These are phyloP conservation scores for Marasmius sp. DNA, from an alignment of 1,284 basidiomycete species.

Conservation along the genomic window DNA sequence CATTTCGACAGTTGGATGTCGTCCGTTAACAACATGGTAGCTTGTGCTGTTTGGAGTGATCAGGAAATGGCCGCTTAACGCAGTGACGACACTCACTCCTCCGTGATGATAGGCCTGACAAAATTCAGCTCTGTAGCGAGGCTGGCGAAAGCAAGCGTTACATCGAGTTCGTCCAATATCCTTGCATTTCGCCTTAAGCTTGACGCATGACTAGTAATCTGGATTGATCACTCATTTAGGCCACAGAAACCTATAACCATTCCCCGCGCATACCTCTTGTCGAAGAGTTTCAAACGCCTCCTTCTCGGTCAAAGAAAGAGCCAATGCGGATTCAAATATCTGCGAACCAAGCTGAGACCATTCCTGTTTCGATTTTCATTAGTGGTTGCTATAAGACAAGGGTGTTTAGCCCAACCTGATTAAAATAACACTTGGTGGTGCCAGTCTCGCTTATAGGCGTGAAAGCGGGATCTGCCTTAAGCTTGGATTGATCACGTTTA, in stretches of 20 bases:
- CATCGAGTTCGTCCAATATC: conserved; percentile 88
- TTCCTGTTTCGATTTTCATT: conserved; percentile 40
- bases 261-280: conserved; percentile 49
- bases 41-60: conserved; percentile 43
- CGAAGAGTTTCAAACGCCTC: conserved; percentile 72
- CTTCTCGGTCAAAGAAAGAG: conserved; percentile 62
- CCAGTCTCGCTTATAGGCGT: conserved; percentile 58
- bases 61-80: neutral
- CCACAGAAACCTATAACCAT: neutral
- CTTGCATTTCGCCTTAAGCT: conserved; percentile 74
- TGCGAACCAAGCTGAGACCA: conserved; percentile 75
- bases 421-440: conserved; percentile 71
- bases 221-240: conserved; percentile 10
- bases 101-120: conserved; percentile 69
- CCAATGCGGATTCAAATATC: conserved; percentile 58
- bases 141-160: conserved; percentile 80
- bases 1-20: conserved; percentile 92
- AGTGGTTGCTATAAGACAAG: conserved; percentile 6
- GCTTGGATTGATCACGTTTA: conserved; percentile 55
- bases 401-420: conserved; percentile 43
- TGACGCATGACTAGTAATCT: conserved; percentile 64
- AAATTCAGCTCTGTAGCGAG: conserved; percentile 82
- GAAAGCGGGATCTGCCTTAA: conserved; percentile 52
- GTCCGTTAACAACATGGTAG: conserved; percentile 74
- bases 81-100: conserved; percentile 57